phyloP scores from a whole-genome alignment of 2,329 filamentous ascomycete species.

The Tolypocladium cylindrosporum region DNA sequence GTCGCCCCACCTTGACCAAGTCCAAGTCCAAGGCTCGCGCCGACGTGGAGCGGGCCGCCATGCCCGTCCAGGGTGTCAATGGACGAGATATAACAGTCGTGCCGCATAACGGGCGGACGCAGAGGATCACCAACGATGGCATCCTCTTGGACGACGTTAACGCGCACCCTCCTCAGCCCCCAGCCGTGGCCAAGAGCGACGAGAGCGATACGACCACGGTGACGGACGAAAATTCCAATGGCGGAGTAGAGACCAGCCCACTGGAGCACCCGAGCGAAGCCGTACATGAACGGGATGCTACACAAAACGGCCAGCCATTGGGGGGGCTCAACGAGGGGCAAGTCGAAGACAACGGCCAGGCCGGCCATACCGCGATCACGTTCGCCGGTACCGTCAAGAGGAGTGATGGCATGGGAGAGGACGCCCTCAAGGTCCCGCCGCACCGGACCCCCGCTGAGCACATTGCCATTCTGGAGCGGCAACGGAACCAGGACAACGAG shows the following conservation, averaged over 20 bases:
- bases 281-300: background rate
- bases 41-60: conserved; percentile 25
- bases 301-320: background rate
- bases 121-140: conserved; percentile 52
- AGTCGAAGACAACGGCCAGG: background rate
- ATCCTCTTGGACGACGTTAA: conserved; percentile 36
- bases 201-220: conserved; percentile 27
- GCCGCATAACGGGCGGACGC: conserved; percentile 42
- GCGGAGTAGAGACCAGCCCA: background rate
- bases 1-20: conserved; percentile 55
- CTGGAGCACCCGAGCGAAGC: conserved; percentile 2
- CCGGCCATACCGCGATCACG: conserved; percentile 37
- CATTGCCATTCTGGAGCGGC: conserved; percentile 79
- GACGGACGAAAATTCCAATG: conserved; percentile 16
- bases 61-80: conserved; percentile 54
- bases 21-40: conserved; percentile 40
- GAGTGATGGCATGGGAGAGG: conserved; percentile 44
- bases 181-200: conserved; percentile 14
- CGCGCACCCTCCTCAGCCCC: conserved; percentile 16
- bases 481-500: conserved; percentile 65
- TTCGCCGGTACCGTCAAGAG: conserved; percentile 59
- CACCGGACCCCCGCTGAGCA: conserved; percentile 60
- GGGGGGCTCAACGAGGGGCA: background rate
- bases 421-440: conserved; percentile 35
- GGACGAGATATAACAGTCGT: conserved; percentile 58